A percentile compares a stretch with the other conserved stretches of the same genome.
phyloP scores from a whole-genome alignment of 2,329 filamentous ascomycete genomes.

The Colletotrichum abscissum region DNA sequence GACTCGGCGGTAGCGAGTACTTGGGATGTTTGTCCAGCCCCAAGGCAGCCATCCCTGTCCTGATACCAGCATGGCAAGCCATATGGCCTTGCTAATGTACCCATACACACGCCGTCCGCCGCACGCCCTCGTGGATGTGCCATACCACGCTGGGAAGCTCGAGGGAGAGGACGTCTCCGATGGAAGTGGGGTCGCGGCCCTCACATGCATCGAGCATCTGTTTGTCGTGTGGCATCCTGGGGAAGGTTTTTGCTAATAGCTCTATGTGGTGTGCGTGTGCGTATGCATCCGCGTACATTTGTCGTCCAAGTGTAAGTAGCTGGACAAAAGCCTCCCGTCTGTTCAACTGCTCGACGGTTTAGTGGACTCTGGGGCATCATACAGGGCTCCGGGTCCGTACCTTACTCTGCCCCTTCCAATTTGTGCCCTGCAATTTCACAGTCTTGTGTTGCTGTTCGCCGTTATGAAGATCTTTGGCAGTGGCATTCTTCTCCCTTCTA shows the following conservation, averaged over 20 bases:
- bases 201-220: constrained; percentile 34
- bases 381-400: no score
- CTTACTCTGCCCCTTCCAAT: not conserved
- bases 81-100: constrained; percentile 18
- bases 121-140: constrained; percentile 21
- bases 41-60: constrained; percentile 10
- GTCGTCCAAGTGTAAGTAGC: not conserved
- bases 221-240: constrained; percentile 24
- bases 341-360: not conserved
- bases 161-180: constrained; percentile 22
- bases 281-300: not conserved
- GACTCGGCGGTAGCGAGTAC: constrained; percentile 28
- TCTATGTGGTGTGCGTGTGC: not conserved
- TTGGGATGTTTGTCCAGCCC: constrained; percentile 9
- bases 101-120: constrained; percentile 22
- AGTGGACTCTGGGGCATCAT: not conserved
- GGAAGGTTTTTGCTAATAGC: constrained; percentile 8
- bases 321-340: not conserved
- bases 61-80: not conserved
- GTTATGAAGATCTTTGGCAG: not conserved
- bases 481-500: not conserved
- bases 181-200: constrained; percentile 24
- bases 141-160: constrained; percentile 28
- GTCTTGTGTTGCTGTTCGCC: not conserved
- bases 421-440: not conserved